A percentile compares a stretch with the other conserved stretches of the same genome.
Conservation (phyloP, 192 early-diverging fungal species). For the Radiomyces spectabilis region DNA sequence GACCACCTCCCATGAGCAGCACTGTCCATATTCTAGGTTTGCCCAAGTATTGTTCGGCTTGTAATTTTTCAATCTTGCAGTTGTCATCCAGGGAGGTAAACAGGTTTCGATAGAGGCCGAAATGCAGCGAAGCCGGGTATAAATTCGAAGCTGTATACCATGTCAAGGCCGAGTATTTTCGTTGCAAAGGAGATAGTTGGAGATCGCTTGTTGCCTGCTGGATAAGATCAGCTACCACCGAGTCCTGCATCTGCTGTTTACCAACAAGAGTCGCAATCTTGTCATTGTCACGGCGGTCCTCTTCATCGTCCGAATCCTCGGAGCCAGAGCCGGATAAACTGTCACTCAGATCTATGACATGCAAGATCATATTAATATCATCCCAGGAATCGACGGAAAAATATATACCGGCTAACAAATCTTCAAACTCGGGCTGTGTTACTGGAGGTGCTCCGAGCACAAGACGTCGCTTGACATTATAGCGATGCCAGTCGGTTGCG, state of each 20-base stretch:
- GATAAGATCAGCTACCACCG: neutral
- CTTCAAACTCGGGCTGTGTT: constrained; percentile 39
- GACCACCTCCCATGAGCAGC: constrained; percentile 76
- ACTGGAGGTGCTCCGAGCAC: constrained; percentile 26
- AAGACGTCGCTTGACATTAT: constrained; percentile 45
- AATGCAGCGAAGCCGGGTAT: constrained; percentile 18
- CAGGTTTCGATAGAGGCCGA: constrained; percentile 37
- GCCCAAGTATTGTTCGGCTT: neutral
- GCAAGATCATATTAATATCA: too few species aligned
- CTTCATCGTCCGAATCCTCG: constrained; percentile 14
- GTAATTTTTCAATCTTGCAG: neutral
- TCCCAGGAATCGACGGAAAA: too few species aligned
- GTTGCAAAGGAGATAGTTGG: neutral
- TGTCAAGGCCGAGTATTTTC: constrained; percentile 14
- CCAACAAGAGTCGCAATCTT: constrained; percentile 3
- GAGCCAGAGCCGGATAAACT: constrained; percentile 45
- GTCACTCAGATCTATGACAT: constrained; percentile 27
- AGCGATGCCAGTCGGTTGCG: constrained; percentile 47
- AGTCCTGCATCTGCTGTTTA: neutral
- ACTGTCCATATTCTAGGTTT: constrained; percentile 61
- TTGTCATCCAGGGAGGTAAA: constrained; percentile 15
- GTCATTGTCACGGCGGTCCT: constrained; percentile 1
- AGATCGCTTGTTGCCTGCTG: neutral
- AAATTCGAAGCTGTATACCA: constrained; percentile 34
- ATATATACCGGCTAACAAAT: constrained; percentile 40